A percentile compares a stretch with the other conserved stretches of the same genome.
These are phyloP conservation scores for Halteria grandinella DNA, from an alignment of 73 alveolate species.

Conservation along the genomic window DNA sequence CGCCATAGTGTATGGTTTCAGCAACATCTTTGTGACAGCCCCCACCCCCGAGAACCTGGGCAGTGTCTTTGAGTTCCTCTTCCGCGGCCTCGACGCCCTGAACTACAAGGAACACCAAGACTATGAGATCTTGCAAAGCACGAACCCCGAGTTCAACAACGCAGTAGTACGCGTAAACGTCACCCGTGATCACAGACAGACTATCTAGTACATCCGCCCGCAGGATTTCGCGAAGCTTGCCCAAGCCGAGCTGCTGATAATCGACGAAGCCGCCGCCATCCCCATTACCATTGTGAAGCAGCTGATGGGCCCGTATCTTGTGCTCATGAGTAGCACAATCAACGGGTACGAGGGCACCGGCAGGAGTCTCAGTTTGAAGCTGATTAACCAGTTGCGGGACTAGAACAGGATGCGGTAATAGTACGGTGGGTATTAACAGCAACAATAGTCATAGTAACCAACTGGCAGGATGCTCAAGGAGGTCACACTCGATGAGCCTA, in stretches of 20 bases:
- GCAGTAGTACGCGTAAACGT: slow-evolving; percentile 90
- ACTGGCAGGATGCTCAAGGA: slow-evolving; percentile 84
- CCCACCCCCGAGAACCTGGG: slow-evolving; percentile 98
- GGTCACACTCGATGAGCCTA: slow-evolving; percentile 93
- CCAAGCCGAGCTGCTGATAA: slow-evolving; percentile 97
- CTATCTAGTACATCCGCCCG: slow-evolving; percentile 91
- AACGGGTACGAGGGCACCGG: slow-evolving; percentile 99
- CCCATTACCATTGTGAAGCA: slow-evolving; percentile 95
- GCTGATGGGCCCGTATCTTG: slow-evolving; percentile 93
- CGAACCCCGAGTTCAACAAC: slow-evolving; percentile 88
- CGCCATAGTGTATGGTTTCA: slow-evolving; percentile 97
- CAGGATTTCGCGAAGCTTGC: slow-evolving; percentile 81
- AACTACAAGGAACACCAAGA: slow-evolving; percentile 93
- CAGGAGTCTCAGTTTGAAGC: slow-evolving; percentile 92
- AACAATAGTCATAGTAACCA: slow-evolving; percentile 39
- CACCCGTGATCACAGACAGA: slow-evolving; percentile 93
- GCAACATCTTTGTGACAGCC: slow-evolving; percentile 98
- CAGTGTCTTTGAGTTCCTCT: slow-evolving; percentile 97
- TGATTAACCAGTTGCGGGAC: slow-evolving; percentile 76
- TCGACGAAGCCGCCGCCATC: slow-evolving; percentile 99
- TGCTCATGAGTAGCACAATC: slow-evolving; percentile 97
- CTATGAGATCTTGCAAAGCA: slow-evolving; percentile 91
- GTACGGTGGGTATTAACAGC: slow-evolving; percentile 72
- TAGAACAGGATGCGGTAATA: slow-evolving; percentile 53
- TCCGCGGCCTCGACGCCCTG: slow-evolving; percentile 94